Conservation (phyloP, 2,329 filamentous ascomycete genomes). For the Hirsutella minnesotensis region DNA sequence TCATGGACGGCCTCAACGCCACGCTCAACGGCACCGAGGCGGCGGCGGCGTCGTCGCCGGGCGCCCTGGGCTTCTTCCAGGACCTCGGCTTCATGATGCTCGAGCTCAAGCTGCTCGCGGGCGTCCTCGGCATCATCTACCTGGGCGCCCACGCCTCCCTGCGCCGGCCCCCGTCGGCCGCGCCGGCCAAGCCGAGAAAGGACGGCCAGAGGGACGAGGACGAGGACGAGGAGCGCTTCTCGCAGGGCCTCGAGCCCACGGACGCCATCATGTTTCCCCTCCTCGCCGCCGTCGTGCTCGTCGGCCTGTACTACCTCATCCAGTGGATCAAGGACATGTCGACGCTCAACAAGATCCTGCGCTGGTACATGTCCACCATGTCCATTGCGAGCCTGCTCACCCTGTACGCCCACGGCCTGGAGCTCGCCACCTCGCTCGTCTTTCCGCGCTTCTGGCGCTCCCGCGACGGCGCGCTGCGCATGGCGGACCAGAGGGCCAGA, state of each 20-base stretch:
- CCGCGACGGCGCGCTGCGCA: slow-evolving; percentile 28
- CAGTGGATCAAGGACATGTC: slow-evolving; percentile 77
- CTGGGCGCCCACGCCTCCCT: slow-evolving; percentile 77
- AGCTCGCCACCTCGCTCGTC: slow-evolving; percentile 51
- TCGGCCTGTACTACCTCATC: slow-evolving; percentile 75
- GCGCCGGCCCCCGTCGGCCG: slow-evolving; percentile 70
- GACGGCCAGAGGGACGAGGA: slow-evolving; percentile 30
- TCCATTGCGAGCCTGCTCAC: slow-evolving; percentile 67
- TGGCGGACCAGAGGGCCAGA: slow-evolving; percentile 28
- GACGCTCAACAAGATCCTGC: slow-evolving; percentile 70
- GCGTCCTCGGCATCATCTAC: slow-evolving; percentile 74
- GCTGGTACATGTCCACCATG: slow-evolving; percentile 71
- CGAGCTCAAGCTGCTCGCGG: slow-evolving; percentile 39
- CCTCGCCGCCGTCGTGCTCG: slow-evolving; percentile 59
- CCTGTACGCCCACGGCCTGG: slow-evolving; percentile 60
- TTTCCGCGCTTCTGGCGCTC: slow-evolving; percentile 62
- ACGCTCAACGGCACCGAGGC: slow-evolving; percentile 13
- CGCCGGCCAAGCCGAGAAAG: slow-evolving; percentile 37
- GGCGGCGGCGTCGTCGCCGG: slow-evolving; percentile 5
- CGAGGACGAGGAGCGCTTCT: slow-evolving; percentile 30
- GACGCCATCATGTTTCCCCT: slow-evolving; percentile 82
- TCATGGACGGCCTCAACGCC: slow-evolving; percentile 17
- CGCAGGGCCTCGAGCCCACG: slow-evolving; percentile 44
- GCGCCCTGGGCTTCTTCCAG: slow-evolving; percentile 17
- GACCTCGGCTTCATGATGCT: slow-evolving; percentile 31